Evolutionary conservation across 139 green algal genomes (phyloP).

Genomic region (Chlamydomonas sp.): DNA sequence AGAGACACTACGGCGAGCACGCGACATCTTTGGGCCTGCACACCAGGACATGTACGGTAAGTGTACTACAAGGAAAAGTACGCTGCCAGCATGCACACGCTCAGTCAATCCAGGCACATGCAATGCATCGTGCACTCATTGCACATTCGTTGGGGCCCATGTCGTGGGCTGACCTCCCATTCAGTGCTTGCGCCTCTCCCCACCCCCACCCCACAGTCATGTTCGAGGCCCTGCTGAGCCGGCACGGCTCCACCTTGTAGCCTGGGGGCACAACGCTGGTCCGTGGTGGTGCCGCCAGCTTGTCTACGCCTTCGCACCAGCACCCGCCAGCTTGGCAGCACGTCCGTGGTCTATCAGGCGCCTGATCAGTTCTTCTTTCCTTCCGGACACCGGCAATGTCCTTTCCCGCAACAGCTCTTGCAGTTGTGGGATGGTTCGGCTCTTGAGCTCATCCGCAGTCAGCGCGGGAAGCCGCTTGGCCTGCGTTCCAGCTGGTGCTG

Average conservation of each 20-base stretch:
- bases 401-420: constrained; percentile 31
- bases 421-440: constrained; percentile 19
- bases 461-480: not conserved
- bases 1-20: constrained; percentile 71
- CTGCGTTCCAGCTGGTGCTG: not conserved
- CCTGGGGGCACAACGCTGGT: too few relatives aligned
- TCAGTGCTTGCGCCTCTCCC: too few relatives aligned
- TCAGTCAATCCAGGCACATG: not conserved
- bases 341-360: constrained; percentile 30
- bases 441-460: constrained; percentile 32
- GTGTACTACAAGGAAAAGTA: not conserved
- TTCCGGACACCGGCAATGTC: constrained; percentile 12
- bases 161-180: not conserved
- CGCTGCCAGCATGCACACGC: too few relatives aligned
- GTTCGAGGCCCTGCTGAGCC: constrained; percentile 65
- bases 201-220: not conserved
- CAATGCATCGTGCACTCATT: not conserved
- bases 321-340: not conserved
- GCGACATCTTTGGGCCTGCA: constrained; percentile 53
- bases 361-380: constrained; percentile 42
- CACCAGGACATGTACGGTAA: constrained; percentile 77
- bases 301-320: too few relatives aligned
- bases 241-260: constrained; percentile 43
- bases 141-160: not conserved
- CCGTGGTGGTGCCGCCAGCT: too few relatives aligned